Percentiles rank a stretch among this genome's conserved stretches.
Evolutionary conservation across 2,329 filamentous ascomycete genomes (phyloP).

Genomic region (Pseudocercospora musae): DNA sequence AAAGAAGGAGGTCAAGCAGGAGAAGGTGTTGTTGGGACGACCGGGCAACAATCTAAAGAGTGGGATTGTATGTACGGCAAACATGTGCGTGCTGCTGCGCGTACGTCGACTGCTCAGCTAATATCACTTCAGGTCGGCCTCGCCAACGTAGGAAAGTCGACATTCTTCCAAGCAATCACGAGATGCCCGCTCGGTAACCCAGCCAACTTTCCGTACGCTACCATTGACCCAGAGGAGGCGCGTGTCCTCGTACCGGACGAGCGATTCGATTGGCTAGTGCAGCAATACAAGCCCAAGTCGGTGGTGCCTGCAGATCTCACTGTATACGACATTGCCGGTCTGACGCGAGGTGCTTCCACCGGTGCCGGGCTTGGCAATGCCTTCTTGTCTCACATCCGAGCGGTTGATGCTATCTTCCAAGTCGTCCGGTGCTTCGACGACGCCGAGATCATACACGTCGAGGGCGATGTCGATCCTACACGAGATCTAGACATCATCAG

Average conservation of each 20-base stretch:
- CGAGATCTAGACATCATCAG: slow-evolving; percentile 95
- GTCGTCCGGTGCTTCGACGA: slow-evolving; percentile 67
- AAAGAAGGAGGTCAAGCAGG: slow-evolving; percentile 87
- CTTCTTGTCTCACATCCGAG: slow-evolving; percentile 97
- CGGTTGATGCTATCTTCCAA: slow-evolving; percentile 48
- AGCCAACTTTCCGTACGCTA: slow-evolving; percentile 98
- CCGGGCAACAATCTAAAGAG: slow-evolving; percentile 98
- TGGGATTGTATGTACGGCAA: slow-evolving; percentile 76
- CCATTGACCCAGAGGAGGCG: slow-evolving; percentile 97
- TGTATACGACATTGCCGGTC: slow-evolving; percentile 96
- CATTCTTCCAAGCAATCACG: slow-evolving; percentile 98
- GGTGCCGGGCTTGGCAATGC: slow-evolving; percentile 96
- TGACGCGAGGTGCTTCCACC: slow-evolving; percentile 92
- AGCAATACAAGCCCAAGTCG: slow-evolving; percentile 98
- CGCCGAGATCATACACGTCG: slow-evolving; percentile 98
- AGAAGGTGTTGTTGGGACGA: slow-evolving; percentile 93
- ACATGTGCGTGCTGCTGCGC: slow-evolving; percentile 33
- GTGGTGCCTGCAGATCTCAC: slow-evolving; percentile 95
- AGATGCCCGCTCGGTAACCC: slow-evolving; percentile 97
- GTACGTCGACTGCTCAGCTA: slow-evolving; percentile 37
- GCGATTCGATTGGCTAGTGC: slow-evolving; percentile 89
- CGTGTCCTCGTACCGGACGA: slow-evolving; percentile 95
- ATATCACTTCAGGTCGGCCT: slow-evolving; percentile 75
- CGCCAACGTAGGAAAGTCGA: slow-evolving; percentile 99
- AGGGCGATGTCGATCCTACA: slow-evolving; percentile 94